Evolutionary conservation across 768 basidiomycete genomes (phyloP), one percentile per base, ranked within the genome.

Genomic region (Amanita jacksonii): DNA sequence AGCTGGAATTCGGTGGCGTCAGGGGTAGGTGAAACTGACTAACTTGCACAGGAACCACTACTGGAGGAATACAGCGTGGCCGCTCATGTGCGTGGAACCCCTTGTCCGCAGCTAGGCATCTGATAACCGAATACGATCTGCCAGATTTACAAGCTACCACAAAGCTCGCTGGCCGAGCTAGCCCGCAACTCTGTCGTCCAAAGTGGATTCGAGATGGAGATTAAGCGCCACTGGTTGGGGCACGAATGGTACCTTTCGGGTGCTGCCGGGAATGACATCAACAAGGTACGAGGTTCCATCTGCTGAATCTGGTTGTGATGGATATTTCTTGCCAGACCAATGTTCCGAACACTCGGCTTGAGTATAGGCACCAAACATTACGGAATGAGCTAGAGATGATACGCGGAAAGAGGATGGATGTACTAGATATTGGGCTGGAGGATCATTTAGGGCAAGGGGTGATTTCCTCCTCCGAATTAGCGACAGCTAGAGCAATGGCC

Each of bases 51-150:
- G 88, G 92, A 97, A 67, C 92, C 92, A 5, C 62, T 97, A 10
- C 64, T 97, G 45, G 96, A 99, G 57, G 96, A 99, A 57, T 99
- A 98, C 58, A 93, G 89, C 37, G 94, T 98, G 8, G 96, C 96
- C 1, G 93, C 96, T 1, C 94, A 97, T 67, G 88, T 89, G 49
- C 53, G 81, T 58, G 38, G n/a, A n/a, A n/a, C n/a, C n/a, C n/a
- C n/a, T n/a, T n/a, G n/a, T n/a, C n/a, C n/a, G n/a, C n/a, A n/a
- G n/a, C n/a, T n/a, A n/a, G n/a, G n/a, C n/a, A n/a, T n/a, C n/a
- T n/a, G n/a, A n/a, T n/a, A n/a, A n/a, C n/a, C n/a, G n/a, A n/a
- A n/a, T n/a, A n/a, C n/a, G n/a, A n/a, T n/a, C n/a, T n/a, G n/a
- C n/a, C 46, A 96, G 83, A 98, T 99, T 47, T 96, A 97, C 65